Percentiles rank a stretch among this genome's conserved stretches.
Conservation (phyloP, 1,284 basidiomycete genomes). For the Cryptococcus maquisensis region DNA sequence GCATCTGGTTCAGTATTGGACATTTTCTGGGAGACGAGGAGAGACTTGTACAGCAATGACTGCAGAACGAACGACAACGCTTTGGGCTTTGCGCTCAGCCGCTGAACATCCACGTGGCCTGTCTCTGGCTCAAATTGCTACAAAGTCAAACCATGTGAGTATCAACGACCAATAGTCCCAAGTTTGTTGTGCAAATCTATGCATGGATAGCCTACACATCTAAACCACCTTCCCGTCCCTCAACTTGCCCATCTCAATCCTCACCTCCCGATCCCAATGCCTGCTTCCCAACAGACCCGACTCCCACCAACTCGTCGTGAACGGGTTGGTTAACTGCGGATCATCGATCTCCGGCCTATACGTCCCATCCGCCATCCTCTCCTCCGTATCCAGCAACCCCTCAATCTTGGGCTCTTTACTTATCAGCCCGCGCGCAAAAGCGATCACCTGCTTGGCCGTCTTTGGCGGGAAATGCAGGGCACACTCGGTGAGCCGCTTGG, state of each 20-base stretch:
- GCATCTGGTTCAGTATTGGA: no score
- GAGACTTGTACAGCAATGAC: no score
- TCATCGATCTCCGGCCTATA: conserved; percentile 80
- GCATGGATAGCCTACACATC: no score
- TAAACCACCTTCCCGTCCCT: conserved; percentile 33
- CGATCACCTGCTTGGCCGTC: conserved; percentile 63
- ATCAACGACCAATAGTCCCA: no score
- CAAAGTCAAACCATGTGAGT: neutral
- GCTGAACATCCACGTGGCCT: no score
- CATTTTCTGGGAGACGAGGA: no score
- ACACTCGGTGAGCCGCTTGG: conserved; percentile 78
- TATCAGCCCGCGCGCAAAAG: conserved; percentile 67
- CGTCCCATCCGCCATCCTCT: conserved; percentile 71
- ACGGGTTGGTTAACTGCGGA: conserved; percentile 62
- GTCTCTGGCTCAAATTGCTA: neutral
- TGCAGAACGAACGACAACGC: no score
- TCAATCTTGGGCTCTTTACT: conserved; percentile 74
- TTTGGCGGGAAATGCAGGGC: conserved; percentile 73
- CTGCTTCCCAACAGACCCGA: conserved; percentile 36
- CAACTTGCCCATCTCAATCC: conserved; percentile 40
- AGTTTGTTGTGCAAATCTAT: no score
- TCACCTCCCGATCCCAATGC: conserved; percentile 48
- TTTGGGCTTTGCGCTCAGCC: no score
- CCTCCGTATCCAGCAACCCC: conserved; percentile 78
- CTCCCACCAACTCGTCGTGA: conserved; percentile 50